Evolutionary conservation across 116 monocot species (phyloP).

Genomic region (Phalaenopsis hybrid): DNA sequence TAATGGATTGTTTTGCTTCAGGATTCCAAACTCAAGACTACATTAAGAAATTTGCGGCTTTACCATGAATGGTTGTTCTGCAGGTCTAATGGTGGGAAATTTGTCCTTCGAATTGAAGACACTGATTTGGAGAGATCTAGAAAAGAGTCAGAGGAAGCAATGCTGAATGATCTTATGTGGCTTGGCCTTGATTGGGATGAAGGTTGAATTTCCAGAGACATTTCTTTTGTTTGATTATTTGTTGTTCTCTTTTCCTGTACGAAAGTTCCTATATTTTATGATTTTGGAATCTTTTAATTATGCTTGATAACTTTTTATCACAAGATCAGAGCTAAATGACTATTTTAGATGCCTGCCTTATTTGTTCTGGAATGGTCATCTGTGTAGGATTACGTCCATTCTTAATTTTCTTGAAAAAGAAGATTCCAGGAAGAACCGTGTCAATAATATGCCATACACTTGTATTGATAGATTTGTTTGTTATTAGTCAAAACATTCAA

Average conservation of each 20-base stretch:
- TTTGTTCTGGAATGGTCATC: not conserved
- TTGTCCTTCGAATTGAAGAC: slow-evolving; percentile 87
- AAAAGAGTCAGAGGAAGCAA: slow-evolving; percentile 85
- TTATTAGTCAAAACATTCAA: not conserved
- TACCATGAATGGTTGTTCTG: slow-evolving; percentile 1
- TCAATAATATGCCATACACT: not conserved
- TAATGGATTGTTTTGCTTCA: not conserved
- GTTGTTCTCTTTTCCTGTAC: not conserved
- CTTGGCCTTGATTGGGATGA: slow-evolving; percentile 99
- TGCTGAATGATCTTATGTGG: slow-evolving; percentile 86
- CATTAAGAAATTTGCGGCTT: not conserved
- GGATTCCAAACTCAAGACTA: not conserved
- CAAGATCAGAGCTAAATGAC: not conserved
- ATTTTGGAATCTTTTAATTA: not conserved
- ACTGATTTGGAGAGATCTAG: slow-evolving; percentile 96
- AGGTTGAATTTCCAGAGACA: slow-evolving; percentile 33
- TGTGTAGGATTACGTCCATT: not conserved
- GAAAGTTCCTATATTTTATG: not conserved
- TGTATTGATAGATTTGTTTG: not conserved
- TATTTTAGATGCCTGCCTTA: not conserved
- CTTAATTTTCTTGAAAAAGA: not conserved
- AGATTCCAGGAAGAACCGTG: not conserved
- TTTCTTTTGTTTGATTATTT: not conserved
- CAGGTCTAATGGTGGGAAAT: slow-evolving; percentile 90
- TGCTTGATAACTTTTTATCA: not conserved